Conservation (phyloP, 2,329 filamentous ascomycete species). For the Botrytis hyacinthi region DNA sequence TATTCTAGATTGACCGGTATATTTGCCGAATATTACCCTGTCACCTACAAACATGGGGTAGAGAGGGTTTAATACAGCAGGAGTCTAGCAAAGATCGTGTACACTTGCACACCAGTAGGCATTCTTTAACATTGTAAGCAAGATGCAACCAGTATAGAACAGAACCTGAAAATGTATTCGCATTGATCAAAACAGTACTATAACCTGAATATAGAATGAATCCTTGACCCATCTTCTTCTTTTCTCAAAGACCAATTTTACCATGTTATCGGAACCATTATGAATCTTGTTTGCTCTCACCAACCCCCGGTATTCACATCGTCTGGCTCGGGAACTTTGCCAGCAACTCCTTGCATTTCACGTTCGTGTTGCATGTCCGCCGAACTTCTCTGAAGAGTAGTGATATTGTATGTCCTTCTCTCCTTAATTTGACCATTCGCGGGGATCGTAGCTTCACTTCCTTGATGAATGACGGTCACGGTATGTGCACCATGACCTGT, state of each 20-base stretch:
- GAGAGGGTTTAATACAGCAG: background rate
- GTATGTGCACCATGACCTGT: conserved; percentile 17
- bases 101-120: background rate
- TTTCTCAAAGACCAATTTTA: background rate
- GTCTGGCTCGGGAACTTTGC: conserved; percentile 11
- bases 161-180: background rate
- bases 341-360: conserved; percentile 14
- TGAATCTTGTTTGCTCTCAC: background rate
- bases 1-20: background rate
- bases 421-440: conserved; percentile 1
- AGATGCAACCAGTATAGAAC: background rate
- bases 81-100: background rate
- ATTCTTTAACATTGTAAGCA: background rate
- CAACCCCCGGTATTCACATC: conserved; percentile 20
- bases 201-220: conserved; percentile 7
- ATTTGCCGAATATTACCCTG: background rate
- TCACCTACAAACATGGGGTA: background rate
- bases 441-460: conserved; percentile 6
- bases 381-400: conserved; percentile 7
- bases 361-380: conserved; percentile 14
- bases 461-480: conserved; percentile 11
- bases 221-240: background rate
- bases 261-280: background rate
- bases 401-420: conserved; percentile 4
- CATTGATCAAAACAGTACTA: background rate